A percentile compares a stretch with the other conserved stretches of the same genome.
Evolutionary conservation across 2,329 filamentous ascomycete species (phyloP).

Genomic region (Xylaria sp.): DNA sequence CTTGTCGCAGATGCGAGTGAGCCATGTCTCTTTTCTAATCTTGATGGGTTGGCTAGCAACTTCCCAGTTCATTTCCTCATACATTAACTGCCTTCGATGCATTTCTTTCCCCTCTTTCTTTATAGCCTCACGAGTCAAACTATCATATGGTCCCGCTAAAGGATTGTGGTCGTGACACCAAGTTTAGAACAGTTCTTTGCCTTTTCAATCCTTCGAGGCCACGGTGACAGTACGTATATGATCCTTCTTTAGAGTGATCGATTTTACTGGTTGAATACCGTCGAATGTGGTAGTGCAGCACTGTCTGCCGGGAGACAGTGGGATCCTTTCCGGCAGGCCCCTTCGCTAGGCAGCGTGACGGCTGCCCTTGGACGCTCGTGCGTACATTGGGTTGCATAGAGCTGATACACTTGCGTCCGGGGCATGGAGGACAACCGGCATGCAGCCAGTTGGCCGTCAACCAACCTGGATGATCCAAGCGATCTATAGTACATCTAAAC

Average conservation of each 20-base stretch:
- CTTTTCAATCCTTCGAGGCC: not conserved
- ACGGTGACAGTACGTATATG: not conserved
- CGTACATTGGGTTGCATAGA: conserved; percentile 16
- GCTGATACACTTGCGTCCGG: conserved; percentile 7
- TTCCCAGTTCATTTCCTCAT: not conserved
- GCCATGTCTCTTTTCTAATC: not conserved
- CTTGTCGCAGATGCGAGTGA: not conserved
- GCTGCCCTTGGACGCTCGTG: not conserved
- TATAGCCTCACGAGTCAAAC: not conserved
- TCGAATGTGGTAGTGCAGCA: not conserved
- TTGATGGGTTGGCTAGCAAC: not conserved
- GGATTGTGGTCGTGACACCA: not conserved
- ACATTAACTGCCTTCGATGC: not conserved
- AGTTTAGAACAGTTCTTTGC: not conserved
- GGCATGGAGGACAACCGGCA: conserved; percentile 6
- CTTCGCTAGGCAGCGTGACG: conserved; percentile 17
- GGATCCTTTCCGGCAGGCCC: conserved; percentile 6
- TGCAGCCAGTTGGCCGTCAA: conserved; percentile 16
- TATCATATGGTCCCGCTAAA: not conserved
- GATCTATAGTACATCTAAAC: not conserved
- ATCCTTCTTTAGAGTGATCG: not conserved
- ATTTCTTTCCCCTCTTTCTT: not conserved
- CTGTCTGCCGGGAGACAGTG: conserved; percentile 14
- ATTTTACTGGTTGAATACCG: not conserved
- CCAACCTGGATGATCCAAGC: conserved; percentile 3